Evolutionary conservation across 2,329 filamentous ascomycete genomes (phyloP).

Genomic region (Lithohypha guttulata): DNA sequence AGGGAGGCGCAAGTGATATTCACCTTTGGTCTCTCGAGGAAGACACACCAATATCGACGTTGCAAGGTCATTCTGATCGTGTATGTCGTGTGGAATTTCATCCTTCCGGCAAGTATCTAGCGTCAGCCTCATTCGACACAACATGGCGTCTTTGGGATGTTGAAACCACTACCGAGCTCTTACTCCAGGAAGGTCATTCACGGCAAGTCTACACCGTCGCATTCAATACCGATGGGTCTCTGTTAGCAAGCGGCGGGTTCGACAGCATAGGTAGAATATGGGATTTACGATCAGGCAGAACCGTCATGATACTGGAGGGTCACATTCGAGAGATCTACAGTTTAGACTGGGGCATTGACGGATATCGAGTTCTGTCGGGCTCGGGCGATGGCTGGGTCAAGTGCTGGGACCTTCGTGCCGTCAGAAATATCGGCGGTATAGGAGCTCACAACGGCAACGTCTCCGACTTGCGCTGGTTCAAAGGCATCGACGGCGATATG

Average conservation of each 20-base stretch:
- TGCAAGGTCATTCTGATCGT: constrained; percentile 73
- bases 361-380: constrained; percentile 82
- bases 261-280: constrained; percentile 93
- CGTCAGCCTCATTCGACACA: constrained; percentile 89
- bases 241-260: constrained; percentile 81
- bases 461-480: constrained; percentile 88
- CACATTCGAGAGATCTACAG: constrained; percentile 91
- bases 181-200: constrained; percentile 89
- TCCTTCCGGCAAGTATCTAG: constrained; percentile 77
- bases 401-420: constrained; percentile 92
- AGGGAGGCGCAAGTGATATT: constrained; percentile 72
- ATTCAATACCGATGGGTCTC: constrained; percentile 84
- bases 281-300: constrained; percentile 85
- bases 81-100: constrained; percentile 93
- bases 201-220: constrained; percentile 81
- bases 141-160: constrained; percentile 97
- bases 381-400: constrained; percentile 94
- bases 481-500: constrained; percentile 64
- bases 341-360: constrained; percentile 84
- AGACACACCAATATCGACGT: constrained; percentile 71
- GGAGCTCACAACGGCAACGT: constrained; percentile 87
- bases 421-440: constrained; percentile 70
- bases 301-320: constrained; percentile 88
- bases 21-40: constrained; percentile 83
- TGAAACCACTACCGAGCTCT: constrained; percentile 67